Conservation (phyloP, 495 filamentous ascomycete genomes). For the Talaromyces wortmannii region DNA sequence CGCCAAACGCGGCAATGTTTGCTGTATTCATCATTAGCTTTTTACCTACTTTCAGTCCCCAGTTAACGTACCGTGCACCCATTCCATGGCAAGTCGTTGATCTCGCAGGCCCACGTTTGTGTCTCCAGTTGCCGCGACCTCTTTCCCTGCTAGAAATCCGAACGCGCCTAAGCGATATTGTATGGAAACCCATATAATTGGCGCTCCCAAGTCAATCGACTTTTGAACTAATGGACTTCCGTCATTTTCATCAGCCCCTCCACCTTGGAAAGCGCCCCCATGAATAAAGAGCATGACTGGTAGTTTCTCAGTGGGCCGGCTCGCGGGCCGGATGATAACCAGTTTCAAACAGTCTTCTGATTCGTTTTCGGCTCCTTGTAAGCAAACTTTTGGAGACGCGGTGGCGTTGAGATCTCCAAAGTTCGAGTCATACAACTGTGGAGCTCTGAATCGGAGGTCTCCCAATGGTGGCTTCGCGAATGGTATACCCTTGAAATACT, state of each 20-base stretch:
- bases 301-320: slow-evolving; percentile 23
- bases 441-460: slow-evolving; percentile 49
- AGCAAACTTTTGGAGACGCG: slow-evolving; percentile 40
- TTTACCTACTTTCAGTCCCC: not conserved
- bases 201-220: slow-evolving; percentile 33
- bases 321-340: slow-evolving; percentile 35
- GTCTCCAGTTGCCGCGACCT: slow-evolving; percentile 38
- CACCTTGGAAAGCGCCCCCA: slow-evolving; percentile 47
- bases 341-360: slow-evolving; percentile 39
- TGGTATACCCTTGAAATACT: slow-evolving; percentile 57
- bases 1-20: slow-evolving; percentile 50
- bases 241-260: slow-evolving; percentile 49
- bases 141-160: slow-evolving; percentile 49
- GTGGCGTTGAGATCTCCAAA: slow-evolving; percentile 46
- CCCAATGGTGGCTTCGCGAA: slow-evolving; percentile 57
- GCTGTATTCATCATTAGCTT: not conserved
- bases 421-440: slow-evolving; percentile 42
- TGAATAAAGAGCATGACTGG: slow-evolving; percentile 52
- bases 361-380: slow-evolving; percentile 24
- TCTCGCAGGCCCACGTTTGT: slow-evolving; percentile 58
- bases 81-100: slow-evolving; percentile 49
- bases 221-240: slow-evolving; percentile 31
- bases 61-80: slow-evolving; percentile 34
- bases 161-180: slow-evolving; percentile 58
- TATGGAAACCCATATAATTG: slow-evolving; percentile 49